phyloP scores from a whole-genome alignment of 129 eudicot species.

The Silybum marianum region DNA sequence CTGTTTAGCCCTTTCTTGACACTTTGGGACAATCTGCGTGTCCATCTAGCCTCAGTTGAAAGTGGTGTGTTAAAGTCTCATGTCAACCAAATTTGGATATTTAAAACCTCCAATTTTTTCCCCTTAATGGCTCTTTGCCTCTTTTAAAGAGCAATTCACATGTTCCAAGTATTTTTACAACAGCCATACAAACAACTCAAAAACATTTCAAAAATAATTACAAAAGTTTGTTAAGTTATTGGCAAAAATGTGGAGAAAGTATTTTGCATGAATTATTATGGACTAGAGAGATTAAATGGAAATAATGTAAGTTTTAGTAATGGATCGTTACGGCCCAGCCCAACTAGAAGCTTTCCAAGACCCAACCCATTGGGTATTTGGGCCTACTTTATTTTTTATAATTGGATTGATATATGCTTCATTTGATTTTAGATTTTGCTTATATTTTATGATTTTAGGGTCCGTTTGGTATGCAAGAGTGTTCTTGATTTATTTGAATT shows the following conservation, averaged over 20 bases:
- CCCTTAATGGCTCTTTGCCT: no score
- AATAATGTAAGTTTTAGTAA: background rate
- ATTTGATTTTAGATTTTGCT: background rate
- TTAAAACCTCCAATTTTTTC: no score
- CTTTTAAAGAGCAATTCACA: background rate
- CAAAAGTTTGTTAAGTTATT: background rate
- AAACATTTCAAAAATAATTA: no score
- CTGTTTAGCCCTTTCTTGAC: no score
- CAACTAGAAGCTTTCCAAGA: background rate
- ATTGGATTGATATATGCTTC: background rate
- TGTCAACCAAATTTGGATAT: no score
- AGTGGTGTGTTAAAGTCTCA: no score
- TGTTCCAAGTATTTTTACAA: background rate
- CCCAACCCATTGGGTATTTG: background rate
- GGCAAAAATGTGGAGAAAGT: background rate
- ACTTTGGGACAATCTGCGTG: no score
- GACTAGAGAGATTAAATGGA: background rate
- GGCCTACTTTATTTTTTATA: background rate
- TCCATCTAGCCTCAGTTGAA: no score
- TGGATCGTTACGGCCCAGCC: background rate
- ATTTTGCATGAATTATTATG: background rate
- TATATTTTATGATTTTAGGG: no score
- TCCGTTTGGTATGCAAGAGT: no score
- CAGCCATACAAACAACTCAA: background rate
- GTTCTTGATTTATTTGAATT: no score